Conservation (phyloP, 1,139 yeast genomes). For the Saccharomyces uvarum region DNA sequence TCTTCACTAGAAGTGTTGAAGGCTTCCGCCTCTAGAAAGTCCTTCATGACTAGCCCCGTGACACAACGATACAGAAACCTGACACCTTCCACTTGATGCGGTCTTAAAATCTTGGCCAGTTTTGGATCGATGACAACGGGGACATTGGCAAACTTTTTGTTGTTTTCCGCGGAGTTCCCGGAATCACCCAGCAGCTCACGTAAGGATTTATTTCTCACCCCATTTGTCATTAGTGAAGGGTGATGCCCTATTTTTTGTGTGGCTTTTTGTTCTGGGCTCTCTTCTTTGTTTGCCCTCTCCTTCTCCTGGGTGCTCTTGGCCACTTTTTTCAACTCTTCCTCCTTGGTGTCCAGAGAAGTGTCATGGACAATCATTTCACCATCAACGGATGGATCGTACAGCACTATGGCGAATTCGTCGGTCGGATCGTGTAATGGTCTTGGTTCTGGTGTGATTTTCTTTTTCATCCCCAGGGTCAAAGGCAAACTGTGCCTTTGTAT, state of each 20-base stretch:
- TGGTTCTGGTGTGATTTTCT: slow-evolving; percentile 65
- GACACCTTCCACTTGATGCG: slow-evolving; percentile 96
- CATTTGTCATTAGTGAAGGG: slow-evolving; percentile 27
- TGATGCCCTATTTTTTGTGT: slow-evolving; percentile 9
- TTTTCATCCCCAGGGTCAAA: slow-evolving; percentile 79
- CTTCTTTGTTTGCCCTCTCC: slow-evolving; percentile 19
- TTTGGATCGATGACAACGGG: slow-evolving; percentile 95
- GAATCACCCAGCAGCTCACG: slow-evolving; percentile 76
- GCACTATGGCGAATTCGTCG: slow-evolving; percentile 86
- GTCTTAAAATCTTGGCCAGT: slow-evolving; percentile 75
- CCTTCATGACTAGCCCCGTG: slow-evolving; percentile 60
- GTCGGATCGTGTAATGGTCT: slow-evolving; percentile 89
- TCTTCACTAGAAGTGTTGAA: slow-evolving; percentile 7
- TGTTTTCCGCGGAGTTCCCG: slow-evolving; percentile 14
- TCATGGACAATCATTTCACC: slow-evolving; percentile 33
- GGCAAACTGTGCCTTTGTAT: slow-evolving; percentile 39
- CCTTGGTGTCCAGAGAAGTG: slow-evolving; percentile 18
- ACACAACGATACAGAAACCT: slow-evolving; percentile 84
- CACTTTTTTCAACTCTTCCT: slow-evolving; percentile 13
- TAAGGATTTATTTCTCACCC: slow-evolving; percentile 51
- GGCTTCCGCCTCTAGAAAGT: slow-evolving; percentile 27
- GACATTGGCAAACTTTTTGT: slow-evolving; percentile 62
- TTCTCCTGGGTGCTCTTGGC: slow-evolving; percentile 13
- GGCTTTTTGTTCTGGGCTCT: slow-evolving; percentile 5
- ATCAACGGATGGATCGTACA: slow-evolving; percentile 85